These are phyloP conservation scores for Colletotrichum aenigma DNA, from an alignment of 2,329 filamentous ascomycete genomes.

Conservation along the genomic window DNA sequence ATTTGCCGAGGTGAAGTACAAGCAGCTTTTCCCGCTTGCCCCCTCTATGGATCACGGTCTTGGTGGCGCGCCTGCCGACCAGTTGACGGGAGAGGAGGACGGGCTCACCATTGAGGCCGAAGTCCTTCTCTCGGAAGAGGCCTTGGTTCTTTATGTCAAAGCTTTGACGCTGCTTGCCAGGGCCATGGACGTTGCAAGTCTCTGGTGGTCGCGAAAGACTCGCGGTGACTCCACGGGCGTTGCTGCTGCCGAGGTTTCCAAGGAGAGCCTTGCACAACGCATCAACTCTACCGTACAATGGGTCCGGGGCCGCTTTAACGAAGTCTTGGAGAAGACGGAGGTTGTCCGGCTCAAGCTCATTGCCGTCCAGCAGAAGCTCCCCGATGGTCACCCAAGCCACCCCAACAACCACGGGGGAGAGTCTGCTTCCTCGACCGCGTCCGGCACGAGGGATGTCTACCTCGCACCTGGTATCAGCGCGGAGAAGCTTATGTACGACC, in stretches of 20 bases:
- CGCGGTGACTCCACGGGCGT: slow-evolving; percentile 60
- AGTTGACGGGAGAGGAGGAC: slow-evolving; percentile 64
- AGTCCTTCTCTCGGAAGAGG: slow-evolving; percentile 89
- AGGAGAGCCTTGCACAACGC: slow-evolving; percentile 48
- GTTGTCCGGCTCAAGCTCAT: slow-evolving; percentile 87
- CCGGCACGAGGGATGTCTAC: slow-evolving; percentile 77
- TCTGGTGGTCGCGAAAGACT: slow-evolving; percentile 87
- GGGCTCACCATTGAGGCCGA: slow-evolving; percentile 86
- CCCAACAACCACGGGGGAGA: slow-evolving; percentile 75
- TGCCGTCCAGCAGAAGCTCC: slow-evolving; percentile 83
- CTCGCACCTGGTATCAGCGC: slow-evolving; percentile 90
- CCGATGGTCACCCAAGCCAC: slow-evolving; percentile 84
- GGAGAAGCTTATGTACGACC: slow-evolving; percentile 97
- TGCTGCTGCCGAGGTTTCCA: slow-evolving; percentile 55
- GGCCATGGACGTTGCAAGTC: slow-evolving; percentile 92
- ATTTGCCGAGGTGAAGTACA: slow-evolving; percentile 98
- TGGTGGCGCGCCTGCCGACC: slow-evolving; percentile 63
- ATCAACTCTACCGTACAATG: slow-evolving; percentile 96
- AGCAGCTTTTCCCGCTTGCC: slow-evolving; percentile 88
- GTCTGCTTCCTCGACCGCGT: slow-evolving; percentile 60
- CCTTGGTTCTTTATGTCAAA: slow-evolving; percentile 95
- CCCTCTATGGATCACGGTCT: slow-evolving; percentile 78
- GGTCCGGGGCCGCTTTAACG: slow-evolving; percentile 93
- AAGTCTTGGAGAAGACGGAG: slow-evolving; percentile 95
- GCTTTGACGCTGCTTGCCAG: slow-evolving; percentile 87